Percentiles rank a stretch among this genome's conserved stretches.
Evolutionary conservation across 208 protist genomes (phyloP).

Genomic region (Wallacemonas sp.): DNA sequence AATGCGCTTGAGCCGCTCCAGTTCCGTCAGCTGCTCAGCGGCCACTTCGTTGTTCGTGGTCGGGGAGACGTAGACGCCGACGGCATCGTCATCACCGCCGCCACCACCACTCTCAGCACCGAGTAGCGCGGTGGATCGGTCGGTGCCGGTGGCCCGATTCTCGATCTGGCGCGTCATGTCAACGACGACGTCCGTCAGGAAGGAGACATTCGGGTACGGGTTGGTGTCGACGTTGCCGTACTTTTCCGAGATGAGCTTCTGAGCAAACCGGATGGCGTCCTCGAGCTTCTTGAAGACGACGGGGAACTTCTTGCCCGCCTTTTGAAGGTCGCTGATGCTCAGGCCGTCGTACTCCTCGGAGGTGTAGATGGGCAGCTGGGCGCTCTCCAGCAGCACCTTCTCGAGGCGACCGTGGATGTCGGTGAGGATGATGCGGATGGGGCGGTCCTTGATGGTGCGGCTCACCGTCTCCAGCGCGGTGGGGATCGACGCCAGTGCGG

Average conservation of each 20-base stretch:
- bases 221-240: constrained; percentile 54
- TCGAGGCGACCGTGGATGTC: constrained; percentile 53
- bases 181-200: constrained; percentile 46
- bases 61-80: constrained; percentile 11
- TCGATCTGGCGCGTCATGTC: constrained; percentile 25
- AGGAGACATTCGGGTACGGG: constrained; percentile 56
- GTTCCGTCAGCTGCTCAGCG: constrained; percentile 7
- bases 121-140: background rate
- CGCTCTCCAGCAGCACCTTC: constrained; percentile 43
- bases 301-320: constrained; percentile 37
- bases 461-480: constrained; percentile 30
- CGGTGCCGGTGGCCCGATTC: background rate
- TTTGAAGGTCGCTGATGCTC: constrained; percentile 29
- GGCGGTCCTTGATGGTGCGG: constrained; percentile 22
- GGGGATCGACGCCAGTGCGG: constrained; percentile 34
- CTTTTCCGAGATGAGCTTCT: constrained; percentile 41
- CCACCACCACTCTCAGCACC: background rate
- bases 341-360: constrained; percentile 49
- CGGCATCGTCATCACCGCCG: constrained; percentile 4
- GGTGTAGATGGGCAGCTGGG: constrained; percentile 45
- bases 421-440: constrained; percentile 43
- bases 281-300: constrained; percentile 51
- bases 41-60: background rate
- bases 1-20: constrained; percentile 42
- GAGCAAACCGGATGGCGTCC: constrained; percentile 44